Conservation (phyloP, 148 eudicot species). For the Agrostemma githago region DNA sequence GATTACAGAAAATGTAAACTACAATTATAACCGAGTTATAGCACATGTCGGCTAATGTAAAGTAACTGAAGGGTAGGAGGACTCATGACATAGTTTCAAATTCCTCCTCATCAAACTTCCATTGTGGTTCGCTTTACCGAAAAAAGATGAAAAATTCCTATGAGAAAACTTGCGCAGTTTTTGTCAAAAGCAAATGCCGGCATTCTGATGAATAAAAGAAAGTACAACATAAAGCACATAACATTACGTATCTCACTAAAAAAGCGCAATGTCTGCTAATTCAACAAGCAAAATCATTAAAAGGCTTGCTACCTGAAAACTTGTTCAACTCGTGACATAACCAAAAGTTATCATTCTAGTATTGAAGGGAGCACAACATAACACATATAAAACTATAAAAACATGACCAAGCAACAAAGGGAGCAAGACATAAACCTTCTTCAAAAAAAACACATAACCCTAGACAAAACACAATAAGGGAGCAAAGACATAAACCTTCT, state of each 20-base stretch:
- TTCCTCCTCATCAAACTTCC: neutral
- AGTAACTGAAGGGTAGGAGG: no score
- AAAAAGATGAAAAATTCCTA: neutral
- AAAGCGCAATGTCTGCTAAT: neutral
- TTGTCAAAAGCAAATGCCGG: neutral
- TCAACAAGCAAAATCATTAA: neutral
- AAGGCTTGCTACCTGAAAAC: neutral
- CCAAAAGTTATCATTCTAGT: neutral
- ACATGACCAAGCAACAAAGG: constrained; percentile 4
- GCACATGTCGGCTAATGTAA: no score
- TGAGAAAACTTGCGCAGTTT: neutral
- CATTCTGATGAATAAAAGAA: neutral
- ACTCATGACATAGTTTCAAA: neutral
- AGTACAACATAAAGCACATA: neutral
- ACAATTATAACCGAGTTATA: neutral
- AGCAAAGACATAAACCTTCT: constrained; percentile 46
- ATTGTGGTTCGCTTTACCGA: neutral
- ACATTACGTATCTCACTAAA: neutral
- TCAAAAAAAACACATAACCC: constrained; percentile 83
- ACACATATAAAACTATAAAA: neutral
- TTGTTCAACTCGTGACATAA: neutral
- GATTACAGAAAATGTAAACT: neutral
- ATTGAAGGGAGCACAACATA: neutral
- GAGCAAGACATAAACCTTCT: constrained; percentile 47
- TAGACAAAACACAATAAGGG: constrained; percentile 26